Evolutionary conservation across 1,284 basidiomycete genomes (phyloP).

Genomic region (Heimioporus retisporus): DNA sequence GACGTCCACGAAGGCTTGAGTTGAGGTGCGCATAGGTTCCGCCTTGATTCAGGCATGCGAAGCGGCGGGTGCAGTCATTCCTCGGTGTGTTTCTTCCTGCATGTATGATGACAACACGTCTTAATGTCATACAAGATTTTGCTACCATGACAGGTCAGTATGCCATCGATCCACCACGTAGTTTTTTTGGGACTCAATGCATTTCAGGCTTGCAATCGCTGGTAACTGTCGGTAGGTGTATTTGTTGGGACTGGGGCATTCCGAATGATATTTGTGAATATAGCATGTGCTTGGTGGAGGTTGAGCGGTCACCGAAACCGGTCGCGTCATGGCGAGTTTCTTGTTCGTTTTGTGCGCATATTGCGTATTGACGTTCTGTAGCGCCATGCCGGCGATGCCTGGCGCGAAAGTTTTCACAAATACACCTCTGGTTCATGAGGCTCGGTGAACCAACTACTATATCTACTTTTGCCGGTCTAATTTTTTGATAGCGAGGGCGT

Average conservation of each 20-base stretch:
- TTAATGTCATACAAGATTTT: constrained; percentile 68
- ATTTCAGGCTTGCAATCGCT: constrained; percentile 84
- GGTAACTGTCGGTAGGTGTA: constrained; percentile 90
- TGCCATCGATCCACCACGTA: constrained; percentile 17
- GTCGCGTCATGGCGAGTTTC: constrained; percentile 80
- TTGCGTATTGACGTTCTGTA: constrained; percentile 37
- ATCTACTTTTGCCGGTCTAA: constrained; percentile 22
- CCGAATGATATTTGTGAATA: constrained; percentile 19
- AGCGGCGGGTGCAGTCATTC: constrained; percentile 83
- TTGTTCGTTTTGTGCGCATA: constrained; percentile 39
- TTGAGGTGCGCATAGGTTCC: constrained; percentile 65
- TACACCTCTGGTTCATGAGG: constrained; percentile 95
- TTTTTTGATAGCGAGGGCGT: constrained; percentile 83
- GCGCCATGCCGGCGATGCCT: constrained; percentile 99
- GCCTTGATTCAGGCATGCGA: constrained; percentile 98
- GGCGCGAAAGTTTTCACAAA: constrained; percentile 98
- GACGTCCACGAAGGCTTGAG: constrained; percentile 12
- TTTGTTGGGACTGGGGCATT: constrained; percentile 1
- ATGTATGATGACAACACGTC: not conserved
- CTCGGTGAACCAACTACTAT: constrained; percentile 64
- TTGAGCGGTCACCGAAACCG: constrained; percentile 95
- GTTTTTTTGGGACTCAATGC: constrained; percentile 25
- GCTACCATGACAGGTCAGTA: constrained; percentile 89
- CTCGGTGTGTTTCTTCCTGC: constrained; percentile 60
- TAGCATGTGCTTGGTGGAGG: constrained; percentile 98